Evolutionary conservation across 768 basidiomycete species (phyloP).

Genomic region (Boletus fagicola): DNA sequence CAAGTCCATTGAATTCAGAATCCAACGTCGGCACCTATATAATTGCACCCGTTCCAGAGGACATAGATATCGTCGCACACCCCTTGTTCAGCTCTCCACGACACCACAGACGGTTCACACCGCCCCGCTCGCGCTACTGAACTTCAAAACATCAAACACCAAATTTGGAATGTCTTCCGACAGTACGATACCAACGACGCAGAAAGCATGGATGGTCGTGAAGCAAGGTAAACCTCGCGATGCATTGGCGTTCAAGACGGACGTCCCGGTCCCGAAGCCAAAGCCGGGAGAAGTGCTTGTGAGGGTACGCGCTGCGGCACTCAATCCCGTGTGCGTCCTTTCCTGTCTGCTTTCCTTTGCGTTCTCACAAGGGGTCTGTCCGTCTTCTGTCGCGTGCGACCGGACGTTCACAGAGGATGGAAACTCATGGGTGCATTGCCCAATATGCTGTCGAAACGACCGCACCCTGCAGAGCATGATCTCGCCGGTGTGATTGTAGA

Average conservation of each 20-base stretch:
- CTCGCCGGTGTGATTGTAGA: conserved; percentile 62
- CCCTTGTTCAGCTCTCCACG: too few relatives aligned
- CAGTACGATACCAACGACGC: conserved; percentile 15
- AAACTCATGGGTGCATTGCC: conserved; percentile 54
- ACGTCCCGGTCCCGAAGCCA: conserved; percentile 36
- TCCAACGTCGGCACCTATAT: too few relatives aligned
- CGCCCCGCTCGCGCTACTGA: neutral
- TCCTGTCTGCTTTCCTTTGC: neutral
- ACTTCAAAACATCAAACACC: neutral
- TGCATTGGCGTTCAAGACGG: conserved; percentile 29
- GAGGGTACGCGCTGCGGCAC: conserved; percentile 50
- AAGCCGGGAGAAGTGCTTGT: conserved; percentile 47
- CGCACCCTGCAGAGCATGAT: conserved; percentile 59
- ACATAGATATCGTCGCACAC: too few relatives aligned
- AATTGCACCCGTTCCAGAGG: too few relatives aligned
- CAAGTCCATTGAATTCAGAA: too few relatives aligned
- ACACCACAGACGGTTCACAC: too few relatives aligned
- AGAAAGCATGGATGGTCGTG: conserved; percentile 33
- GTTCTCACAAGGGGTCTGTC: neutral
- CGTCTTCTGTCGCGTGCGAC: neutral
- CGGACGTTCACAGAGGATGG: conserved; percentile 46
- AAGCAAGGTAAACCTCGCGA: conserved; percentile 30
- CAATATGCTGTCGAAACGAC: conserved; percentile 45
- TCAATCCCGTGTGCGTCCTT: conserved; percentile 63
- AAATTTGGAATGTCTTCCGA: conserved; percentile 8